A percentile compares a stretch with the other conserved stretches of the same genome.
Evolutionary conservation across 352 stramenopile species (phyloP).

Genomic region (Globisporangium okanoganense): DNA sequence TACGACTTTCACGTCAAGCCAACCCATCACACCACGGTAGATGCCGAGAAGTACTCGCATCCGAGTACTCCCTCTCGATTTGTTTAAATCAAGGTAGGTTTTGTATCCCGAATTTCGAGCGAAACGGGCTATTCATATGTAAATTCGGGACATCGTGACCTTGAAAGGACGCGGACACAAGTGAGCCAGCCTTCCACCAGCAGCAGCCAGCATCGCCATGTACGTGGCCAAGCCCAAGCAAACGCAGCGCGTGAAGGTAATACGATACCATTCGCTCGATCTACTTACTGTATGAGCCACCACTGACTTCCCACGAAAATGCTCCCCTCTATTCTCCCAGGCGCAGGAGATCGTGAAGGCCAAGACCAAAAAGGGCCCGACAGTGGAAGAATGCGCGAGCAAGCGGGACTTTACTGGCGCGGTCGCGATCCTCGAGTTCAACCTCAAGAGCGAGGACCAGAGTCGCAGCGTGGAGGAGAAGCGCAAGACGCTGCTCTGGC

Average conservation of each 20-base stretch:
- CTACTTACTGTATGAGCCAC: neutral
- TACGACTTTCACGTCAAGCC: too few relatives aligned
- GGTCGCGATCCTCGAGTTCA: constrained; percentile 93
- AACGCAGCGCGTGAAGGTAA: constrained; percentile 54
- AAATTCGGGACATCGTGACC: too few relatives aligned
- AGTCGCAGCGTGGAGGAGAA: constrained; percentile 38
- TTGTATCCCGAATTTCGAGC: too few relatives aligned
- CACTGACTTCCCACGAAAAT: too few relatives aligned
- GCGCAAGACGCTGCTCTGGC: constrained; percentile 87
- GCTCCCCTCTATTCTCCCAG: constrained; percentile 2
- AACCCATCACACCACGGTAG: too few relatives aligned
- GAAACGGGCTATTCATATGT: too few relatives aligned
- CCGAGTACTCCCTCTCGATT: too few relatives aligned
- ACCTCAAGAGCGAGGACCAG: constrained; percentile 86
- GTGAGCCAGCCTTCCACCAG: too few relatives aligned
- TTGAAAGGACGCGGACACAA: neutral
- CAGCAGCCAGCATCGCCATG: constrained; percentile 26
- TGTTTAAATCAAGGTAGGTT: too few relatives aligned
- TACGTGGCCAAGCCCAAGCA: constrained; percentile 83
- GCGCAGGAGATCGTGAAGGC: constrained; percentile 59
- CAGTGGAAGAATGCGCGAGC: constrained; percentile 65
- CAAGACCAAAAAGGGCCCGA: constrained; percentile 78
- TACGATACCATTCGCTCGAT: neutral
- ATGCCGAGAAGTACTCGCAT: too few relatives aligned
- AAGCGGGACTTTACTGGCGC: constrained; percentile 94